Evolutionary conservation across 257 asterid genomes (phyloP).

Genomic region (Agastache rugosa): DNA sequence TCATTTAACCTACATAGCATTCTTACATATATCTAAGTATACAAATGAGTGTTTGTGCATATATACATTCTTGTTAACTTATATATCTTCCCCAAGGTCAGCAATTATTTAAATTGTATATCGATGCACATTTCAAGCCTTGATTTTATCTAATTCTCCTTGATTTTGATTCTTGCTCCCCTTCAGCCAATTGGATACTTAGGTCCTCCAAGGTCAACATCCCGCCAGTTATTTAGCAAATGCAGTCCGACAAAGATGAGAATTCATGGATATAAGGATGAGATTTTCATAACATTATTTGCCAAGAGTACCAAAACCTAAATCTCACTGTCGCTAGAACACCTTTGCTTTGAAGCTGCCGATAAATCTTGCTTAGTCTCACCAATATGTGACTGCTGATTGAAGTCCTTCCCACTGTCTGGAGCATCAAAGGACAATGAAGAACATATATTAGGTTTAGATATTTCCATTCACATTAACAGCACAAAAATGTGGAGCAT

Average conservation of each 20-base stretch:
- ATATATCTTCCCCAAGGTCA: slow-evolving; percentile 7
- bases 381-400: slow-evolving; percentile 55
- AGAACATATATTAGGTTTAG: slow-evolving; percentile 29
- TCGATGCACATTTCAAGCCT: not conserved
- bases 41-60: not conserved
- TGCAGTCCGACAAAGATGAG: slow-evolving; percentile 19
- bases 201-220: slow-evolving; percentile 25
- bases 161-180: slow-evolving; percentile 13
- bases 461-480: slow-evolving; percentile 31
- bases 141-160: slow-evolving; percentile 28
- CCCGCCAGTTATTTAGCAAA: slow-evolving; percentile 13
- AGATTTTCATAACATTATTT: slow-evolving; percentile 21
- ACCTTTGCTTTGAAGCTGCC: slow-evolving; percentile 72
- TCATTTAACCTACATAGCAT: slow-evolving; percentile 3
- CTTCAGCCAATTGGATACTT: slow-evolving; percentile 9
- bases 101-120: slow-evolving; percentile 19
- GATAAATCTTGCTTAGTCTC: slow-evolving; percentile 56
- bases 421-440: slow-evolving; percentile 43
- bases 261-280: slow-evolving; percentile 18
- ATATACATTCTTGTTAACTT: not conserved
- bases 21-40: not conserved
- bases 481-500: slow-evolving; percentile 22
- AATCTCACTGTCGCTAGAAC: slow-evolving; percentile 48
- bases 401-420: slow-evolving; percentile 73
- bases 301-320: slow-evolving; percentile 36